Base-by-base conservation (phyloP, 2,329 filamentous ascomycete species). In the Alternaria viburni region DNA sequence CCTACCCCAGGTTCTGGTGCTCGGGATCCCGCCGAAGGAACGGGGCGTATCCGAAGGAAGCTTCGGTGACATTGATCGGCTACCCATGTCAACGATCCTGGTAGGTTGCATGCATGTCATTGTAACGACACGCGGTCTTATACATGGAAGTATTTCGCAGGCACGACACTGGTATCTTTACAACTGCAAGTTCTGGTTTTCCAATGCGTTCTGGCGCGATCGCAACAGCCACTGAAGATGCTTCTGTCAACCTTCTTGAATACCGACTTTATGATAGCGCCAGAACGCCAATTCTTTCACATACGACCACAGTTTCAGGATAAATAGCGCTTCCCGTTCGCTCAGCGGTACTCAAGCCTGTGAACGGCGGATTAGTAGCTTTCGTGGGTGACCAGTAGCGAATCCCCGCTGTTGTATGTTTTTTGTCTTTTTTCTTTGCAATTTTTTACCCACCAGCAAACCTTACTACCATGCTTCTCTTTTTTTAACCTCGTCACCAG, bases 61-160 rank as follows among this genome's bases (percentile, higher is more conserved):
- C 56, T 51, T 55, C 45, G 23, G 17, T 65, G 43, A 60, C 56
- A 57, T 45, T 32, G 25, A 57, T 63, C 60, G 60, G 57, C 54
- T 58, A 68, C 56, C 61, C 64, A 62, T 68, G 66, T 64, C 49
- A 19, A 57, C 26, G 32, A 66, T 45, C 66, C 66, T 57, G 47
- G 63, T 64, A 44, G 19, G 44, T 19, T 49, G 47, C 56, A 59
- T 54, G 49, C 49, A 59, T 45, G 57, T 45, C 61, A 64, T 64
- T 59, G 23, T n/a, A 49, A 62, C 59, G 41, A 59, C 59, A 59
- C 30, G n/a, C 30, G 13, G 49, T 17, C 32, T 36, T 9, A 25
- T 11, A 25, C 28, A 25, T 5, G 11, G 7, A 21, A n/a, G n/a
- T 6, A 4, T 25, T n/a, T 41, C 30, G 19, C 32, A 36, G 13